A percentile compares a stretch with the other conserved stretches of the same genome.
Evolutionary conservation across 2,329 filamentous ascomycete genomes (phyloP).

Genomic region (Hirsutella thompsonii): DNA sequence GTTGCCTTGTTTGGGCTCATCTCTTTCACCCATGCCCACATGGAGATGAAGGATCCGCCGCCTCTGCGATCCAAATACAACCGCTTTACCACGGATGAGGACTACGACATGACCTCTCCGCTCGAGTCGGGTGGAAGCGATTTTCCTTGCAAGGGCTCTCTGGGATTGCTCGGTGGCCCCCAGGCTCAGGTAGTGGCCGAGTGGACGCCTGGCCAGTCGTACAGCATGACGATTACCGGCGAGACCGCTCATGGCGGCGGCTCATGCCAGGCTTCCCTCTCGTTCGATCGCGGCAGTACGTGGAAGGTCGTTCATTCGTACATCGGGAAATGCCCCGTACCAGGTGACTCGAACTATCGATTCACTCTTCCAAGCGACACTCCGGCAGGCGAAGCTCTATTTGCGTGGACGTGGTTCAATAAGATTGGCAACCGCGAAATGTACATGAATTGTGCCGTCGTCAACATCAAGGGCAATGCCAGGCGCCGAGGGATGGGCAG

Average conservation of each 20-base stretch:
- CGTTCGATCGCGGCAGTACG: constrained; percentile 55
- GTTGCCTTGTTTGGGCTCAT: constrained; percentile 27
- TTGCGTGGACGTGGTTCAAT: constrained; percentile 73
- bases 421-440: constrained; percentile 66
- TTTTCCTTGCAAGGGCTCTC: constrained; percentile 64
- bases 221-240: constrained; percentile 52
- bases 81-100: constrained; percentile 35
- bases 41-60: constrained; percentile 40
- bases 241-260: constrained; percentile 54
- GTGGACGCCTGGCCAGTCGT: constrained; percentile 47
- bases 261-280: constrained; percentile 64
- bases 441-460: constrained; percentile 76
- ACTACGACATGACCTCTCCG: constrained; percentile 63
- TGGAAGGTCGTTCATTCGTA: constrained; percentile 56
- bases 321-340: constrained; percentile 38
- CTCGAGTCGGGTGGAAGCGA: constrained; percentile 46
- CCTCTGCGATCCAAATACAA: constrained; percentile 42
- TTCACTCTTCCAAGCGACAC: constrained; percentile 56
- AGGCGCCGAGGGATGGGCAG: constrained; percentile 14
- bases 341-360: constrained; percentile 36
- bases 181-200: constrained; percentile 41
- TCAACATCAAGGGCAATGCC: constrained; percentile 37
- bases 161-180: constrained; percentile 31
- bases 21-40: constrained; percentile 36
- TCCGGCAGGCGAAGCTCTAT: constrained; percentile 46